Conservation (phyloP, 2,329 filamentous ascomycete genomes). For the Lachnellula occidentalis region DNA sequence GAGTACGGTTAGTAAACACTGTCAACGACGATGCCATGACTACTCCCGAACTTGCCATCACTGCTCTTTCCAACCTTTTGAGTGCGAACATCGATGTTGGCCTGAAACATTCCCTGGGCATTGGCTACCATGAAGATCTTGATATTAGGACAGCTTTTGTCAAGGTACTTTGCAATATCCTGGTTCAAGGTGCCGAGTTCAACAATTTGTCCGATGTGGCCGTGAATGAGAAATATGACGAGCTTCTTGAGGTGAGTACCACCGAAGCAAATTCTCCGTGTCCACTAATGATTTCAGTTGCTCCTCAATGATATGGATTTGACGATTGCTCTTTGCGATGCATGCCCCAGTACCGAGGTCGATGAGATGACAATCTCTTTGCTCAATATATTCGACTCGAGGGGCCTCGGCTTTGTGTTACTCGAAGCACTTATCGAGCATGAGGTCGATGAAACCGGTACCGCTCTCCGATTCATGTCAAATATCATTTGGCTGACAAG, state of each 20-base stretch:
- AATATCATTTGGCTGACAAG: slow-evolving; percentile 3
- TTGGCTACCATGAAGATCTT: slow-evolving; percentile 65
- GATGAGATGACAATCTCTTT: slow-evolving; percentile 64
- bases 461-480: slow-evolving; percentile 9
- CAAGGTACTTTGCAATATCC: slow-evolving; percentile 64
- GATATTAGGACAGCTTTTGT: slow-evolving; percentile 67
- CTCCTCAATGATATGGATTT: slow-evolving; percentile 58
- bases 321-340: slow-evolving; percentile 57
- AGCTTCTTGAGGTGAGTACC: slow-evolving; percentile 49
- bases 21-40: slow-evolving; percentile 49
- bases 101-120: slow-evolving; percentile 62
- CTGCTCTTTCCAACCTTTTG: slow-evolving; percentile 61
- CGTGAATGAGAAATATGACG: slow-evolving; percentile 63
- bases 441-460: slow-evolving; percentile 61
- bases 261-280: not conserved
- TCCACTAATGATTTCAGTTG: slow-evolving; percentile 36
- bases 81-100: slow-evolving; percentile 69
- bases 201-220: slow-evolving; percentile 62
- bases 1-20: slow-evolving; percentile 35
- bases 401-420: slow-evolving; percentile 57
- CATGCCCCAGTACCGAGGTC: slow-evolving; percentile 62
- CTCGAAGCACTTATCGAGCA: slow-evolving; percentile 63
- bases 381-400: slow-evolving; percentile 64
- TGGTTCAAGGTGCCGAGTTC: slow-evolving; percentile 68
- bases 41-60: slow-evolving; percentile 59